Conservation (phyloP, 495 filamentous ascomycete species). For the Parmelia sp. region DNA sequence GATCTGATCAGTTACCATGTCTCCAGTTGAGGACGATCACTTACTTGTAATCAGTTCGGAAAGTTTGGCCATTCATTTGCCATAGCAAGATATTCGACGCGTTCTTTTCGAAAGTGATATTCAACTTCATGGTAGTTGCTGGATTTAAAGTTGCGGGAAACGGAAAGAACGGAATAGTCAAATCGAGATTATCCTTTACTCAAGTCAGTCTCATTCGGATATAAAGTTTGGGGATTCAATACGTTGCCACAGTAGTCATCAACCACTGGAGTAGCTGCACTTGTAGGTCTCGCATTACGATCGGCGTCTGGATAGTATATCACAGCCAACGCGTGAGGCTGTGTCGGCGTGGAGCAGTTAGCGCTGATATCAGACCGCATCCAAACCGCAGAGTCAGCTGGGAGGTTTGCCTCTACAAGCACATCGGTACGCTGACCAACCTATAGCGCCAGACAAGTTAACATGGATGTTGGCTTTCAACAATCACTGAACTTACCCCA, state of each 20-base stretch:
- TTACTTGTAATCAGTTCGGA: not conserved
- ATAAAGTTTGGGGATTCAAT: not conserved
- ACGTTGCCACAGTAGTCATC: not conserved
- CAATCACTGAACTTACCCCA: conserved; percentile 37
- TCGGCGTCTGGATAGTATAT: conserved; percentile 16
- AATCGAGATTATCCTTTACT: not conserved
- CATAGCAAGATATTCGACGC: not conserved
- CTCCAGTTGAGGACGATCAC: not conserved
- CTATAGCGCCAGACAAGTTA: too few species aligned
- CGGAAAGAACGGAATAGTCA: not conserved
- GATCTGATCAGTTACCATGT: too few species aligned
- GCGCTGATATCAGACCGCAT: conserved; percentile 40
- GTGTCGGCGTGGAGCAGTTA: conserved; percentile 11
- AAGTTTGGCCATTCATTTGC: not conserved
- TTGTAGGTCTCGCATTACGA: not conserved
- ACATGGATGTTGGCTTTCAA: too few species aligned
- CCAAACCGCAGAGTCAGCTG: conserved; percentile 51
- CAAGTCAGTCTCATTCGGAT: not conserved
- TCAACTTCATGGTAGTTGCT: not conserved
- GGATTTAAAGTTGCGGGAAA: not conserved
- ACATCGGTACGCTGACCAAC: conserved; percentile 65
- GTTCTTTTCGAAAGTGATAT: not conserved
- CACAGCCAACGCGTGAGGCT: conserved; percentile 16
- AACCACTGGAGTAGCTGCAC: not conserved
- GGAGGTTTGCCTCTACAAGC: conserved; percentile 51